A percentile compares a stretch with the other conserved stretches of the same genome.
Evolutionary conservation across 192 early-diverging fungal genomes (phyloP).

Genomic region (Glomus cerebriforme): DNA sequence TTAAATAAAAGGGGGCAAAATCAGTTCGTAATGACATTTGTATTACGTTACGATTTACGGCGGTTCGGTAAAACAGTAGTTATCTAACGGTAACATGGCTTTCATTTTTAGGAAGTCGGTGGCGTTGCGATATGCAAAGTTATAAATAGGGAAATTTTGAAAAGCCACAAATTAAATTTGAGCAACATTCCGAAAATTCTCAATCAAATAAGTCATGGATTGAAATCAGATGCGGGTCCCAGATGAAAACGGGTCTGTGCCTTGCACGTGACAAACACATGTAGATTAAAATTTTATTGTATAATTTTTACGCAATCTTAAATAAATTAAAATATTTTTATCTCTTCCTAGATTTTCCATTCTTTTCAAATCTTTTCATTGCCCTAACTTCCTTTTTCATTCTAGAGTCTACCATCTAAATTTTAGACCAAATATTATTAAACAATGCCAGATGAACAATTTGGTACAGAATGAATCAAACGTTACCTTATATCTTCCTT

Average conservation of each 20-base stretch:
- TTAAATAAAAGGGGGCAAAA: constrained; percentile 4
- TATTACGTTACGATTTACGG: background rate
- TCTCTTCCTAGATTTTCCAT: constrained; percentile 39
- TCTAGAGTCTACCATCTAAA: constrained; percentile 89
- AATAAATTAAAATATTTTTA: background rate
- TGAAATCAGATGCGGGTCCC: too few species aligned
- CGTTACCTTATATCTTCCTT: constrained; percentile 75
- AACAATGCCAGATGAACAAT: background rate
- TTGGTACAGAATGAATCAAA: constrained; percentile 27
- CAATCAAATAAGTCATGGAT: too few species aligned
- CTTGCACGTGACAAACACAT: too few species aligned
- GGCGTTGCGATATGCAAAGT: background rate
- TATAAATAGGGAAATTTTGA: background rate
- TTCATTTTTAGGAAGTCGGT: background rate
- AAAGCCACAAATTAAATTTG: background rate
- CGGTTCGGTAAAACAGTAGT: background rate
- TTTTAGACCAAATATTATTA: background rate
- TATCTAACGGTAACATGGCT: background rate
- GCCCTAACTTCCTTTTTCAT: constrained; percentile 97
- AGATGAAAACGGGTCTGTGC: too few species aligned
- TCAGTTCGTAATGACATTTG: background rate
- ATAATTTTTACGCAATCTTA: too few species aligned
- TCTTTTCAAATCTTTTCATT: constrained; percentile 71
- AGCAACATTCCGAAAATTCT: too few species aligned
- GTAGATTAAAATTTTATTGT: too few species aligned